Evolutionary conservation across 768 basidiomycete species (phyloP).

Genomic region (Mycena indigotica): DNA sequence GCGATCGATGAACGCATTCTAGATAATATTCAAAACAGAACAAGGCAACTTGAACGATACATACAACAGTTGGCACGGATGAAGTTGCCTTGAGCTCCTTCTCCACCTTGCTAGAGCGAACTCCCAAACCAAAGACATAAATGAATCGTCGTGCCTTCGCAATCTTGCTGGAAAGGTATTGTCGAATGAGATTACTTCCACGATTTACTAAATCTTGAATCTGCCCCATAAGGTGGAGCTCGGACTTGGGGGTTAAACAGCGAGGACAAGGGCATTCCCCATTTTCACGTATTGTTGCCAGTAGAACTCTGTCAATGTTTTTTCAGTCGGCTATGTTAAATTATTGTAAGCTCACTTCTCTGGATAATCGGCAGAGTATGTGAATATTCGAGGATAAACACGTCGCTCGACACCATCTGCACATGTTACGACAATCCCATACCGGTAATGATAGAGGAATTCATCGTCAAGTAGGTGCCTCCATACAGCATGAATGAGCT

Average conservation of each 20-base stretch:
- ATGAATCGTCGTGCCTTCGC: background rate
- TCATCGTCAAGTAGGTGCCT: slow-evolving; percentile 32
- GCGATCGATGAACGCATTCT: slow-evolving; percentile 8
- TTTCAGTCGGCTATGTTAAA: background rate
- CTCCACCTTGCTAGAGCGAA: background rate
- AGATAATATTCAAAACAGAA: background rate
- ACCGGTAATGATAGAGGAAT: slow-evolving; percentile 33
- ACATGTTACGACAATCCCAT: slow-evolving; percentile 36
- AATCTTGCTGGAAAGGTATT: background rate
- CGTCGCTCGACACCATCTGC: slow-evolving; percentile 33
- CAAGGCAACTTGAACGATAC: background rate
- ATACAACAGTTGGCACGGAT: background rate
- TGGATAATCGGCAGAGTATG: slow-evolving; percentile 43
- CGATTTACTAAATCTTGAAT: background rate
- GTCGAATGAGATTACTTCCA: background rate
- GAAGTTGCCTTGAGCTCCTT: background rate
- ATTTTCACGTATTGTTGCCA: slow-evolving; percentile 29
- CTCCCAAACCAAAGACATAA: background rate
- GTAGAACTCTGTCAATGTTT: slow-evolving; percentile 28
- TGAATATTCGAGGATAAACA: slow-evolving; percentile 36
- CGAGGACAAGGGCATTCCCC: slow-evolving; percentile 32
- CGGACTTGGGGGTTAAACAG: slow-evolving; percentile 24
- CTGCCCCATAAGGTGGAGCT: slow-evolving; percentile 27
- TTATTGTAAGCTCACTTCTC: slow-evolving; percentile 37
- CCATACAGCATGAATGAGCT: slow-evolving; percentile 40